Conservation (phyloP, 352 stramenopile species). For the Pythium dissimile region DNA sequence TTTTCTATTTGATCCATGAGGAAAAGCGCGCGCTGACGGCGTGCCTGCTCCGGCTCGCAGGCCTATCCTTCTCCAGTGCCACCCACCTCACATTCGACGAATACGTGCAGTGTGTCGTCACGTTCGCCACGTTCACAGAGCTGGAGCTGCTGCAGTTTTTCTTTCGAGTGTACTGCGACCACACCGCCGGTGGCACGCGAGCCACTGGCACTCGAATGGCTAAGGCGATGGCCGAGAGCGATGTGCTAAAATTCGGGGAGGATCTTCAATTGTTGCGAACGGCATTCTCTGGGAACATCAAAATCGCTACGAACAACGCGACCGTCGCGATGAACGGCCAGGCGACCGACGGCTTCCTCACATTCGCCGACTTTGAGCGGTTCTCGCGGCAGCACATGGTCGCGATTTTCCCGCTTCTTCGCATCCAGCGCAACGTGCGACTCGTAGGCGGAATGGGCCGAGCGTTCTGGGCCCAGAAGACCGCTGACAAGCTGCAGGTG, state of each 20-base stretch:
- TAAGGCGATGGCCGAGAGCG: conserved; percentile 27
- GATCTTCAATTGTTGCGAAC: conserved; percentile 40
- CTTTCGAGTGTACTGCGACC: conserved; percentile 47
- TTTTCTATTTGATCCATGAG: conserved; percentile 63
- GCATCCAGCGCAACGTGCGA: conserved; percentile 46
- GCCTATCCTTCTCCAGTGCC: not conserved
- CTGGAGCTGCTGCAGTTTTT: conserved; percentile 54
- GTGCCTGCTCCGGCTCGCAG: conserved; percentile 37
- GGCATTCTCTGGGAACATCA: conserved; percentile 44
- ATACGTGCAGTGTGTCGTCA: conserved; percentile 43
- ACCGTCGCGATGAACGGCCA: conserved; percentile 14
- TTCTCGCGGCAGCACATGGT: conserved; percentile 43
- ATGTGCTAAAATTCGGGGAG: conserved; percentile 34
- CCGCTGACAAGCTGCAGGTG: conserved; percentile 36
- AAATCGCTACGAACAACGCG: conserved; percentile 40
- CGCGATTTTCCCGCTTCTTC: conserved; percentile 51
- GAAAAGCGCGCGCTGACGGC: conserved; percentile 38
- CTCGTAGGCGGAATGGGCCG: conserved; percentile 27
- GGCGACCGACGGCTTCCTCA: conserved; percentile 9
- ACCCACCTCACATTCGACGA: conserved; percentile 49
- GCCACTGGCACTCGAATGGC: not conserved
- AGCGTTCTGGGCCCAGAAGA: conserved; percentile 51
- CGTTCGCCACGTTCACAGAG: conserved; percentile 45
- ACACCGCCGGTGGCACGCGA: not conserved
- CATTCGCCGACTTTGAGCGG: conserved; percentile 52